Evolutionary conservation across 257 asterid genomes (phyloP).

Genomic region (Hygrophila difformis): DNA sequence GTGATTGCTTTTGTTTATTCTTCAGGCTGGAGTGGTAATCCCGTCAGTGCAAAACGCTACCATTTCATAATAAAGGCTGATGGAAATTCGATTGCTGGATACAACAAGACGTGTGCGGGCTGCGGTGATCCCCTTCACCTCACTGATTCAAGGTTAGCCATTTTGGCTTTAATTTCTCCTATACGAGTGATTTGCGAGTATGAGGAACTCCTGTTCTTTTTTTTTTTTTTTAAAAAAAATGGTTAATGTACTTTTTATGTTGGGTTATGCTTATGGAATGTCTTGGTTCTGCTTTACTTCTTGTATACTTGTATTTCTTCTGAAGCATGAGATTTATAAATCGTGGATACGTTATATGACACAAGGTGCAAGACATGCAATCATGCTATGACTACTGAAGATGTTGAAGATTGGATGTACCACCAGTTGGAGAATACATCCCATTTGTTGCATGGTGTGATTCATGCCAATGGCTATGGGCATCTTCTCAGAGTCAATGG

Average conservation of each 20-base stretch:
- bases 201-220: no score
- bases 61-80: slow-evolving; percentile 88
- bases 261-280: no score
- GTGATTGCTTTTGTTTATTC: slow-evolving; percentile 5
- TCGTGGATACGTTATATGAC: no score
- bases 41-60: slow-evolving; percentile 82
- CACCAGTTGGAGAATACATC: slow-evolving; percentile 82
- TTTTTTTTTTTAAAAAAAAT: no score
- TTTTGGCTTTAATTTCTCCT: not conserved
- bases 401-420: slow-evolving; percentile 89
- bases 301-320: no score
- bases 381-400: slow-evolving; percentile 74
- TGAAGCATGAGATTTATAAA: not conserved
- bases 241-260: no score
- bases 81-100: slow-evolving; percentile 76
- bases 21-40: slow-evolving; percentile 94
- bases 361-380: slow-evolving; percentile 81
- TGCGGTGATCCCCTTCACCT: slow-evolving; percentile 67
- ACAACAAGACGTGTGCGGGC: slow-evolving; percentile 62
- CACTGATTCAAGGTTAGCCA: slow-evolving; percentile 67
- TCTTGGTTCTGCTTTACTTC: no score
- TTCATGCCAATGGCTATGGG: slow-evolving; percentile 86
- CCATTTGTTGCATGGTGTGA: slow-evolving; percentile 79
- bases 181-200: no score
- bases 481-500: slow-evolving; percentile 96